Percentiles rank a stretch among this genome's conserved stretches.
phyloP scores from a whole-genome alignment of 2,329 filamentous ascomycete species.

The Cercospora sp. region DNA sequence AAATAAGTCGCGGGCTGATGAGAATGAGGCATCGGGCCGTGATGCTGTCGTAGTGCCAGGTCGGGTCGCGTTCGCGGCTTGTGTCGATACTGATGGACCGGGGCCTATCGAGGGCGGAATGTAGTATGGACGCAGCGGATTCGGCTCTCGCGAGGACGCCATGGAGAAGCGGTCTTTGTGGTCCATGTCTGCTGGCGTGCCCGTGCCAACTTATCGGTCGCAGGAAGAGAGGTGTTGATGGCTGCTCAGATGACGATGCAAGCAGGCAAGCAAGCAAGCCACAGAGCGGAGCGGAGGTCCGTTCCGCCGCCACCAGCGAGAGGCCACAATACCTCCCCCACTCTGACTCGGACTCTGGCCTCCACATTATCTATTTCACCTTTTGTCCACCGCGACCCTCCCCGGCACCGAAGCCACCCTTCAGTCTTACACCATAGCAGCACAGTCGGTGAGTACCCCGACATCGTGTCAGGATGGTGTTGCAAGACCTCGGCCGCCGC shows the following conservation, averaged over 20 bases:
- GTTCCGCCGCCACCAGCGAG: background rate
- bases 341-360: background rate
- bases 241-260: background rate
- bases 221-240: slow-evolving; percentile 2
- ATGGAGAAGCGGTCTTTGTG: slow-evolving; percentile 38
- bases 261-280: background rate
- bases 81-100: slow-evolving; percentile 18
- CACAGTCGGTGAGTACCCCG: slow-evolving; percentile 1
- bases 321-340: background rate
- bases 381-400: background rate
- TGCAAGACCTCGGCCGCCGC: slow-evolving; percentile 96
- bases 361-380: background rate
- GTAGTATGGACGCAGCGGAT: slow-evolving; percentile 71
- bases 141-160: slow-evolving; percentile 53
- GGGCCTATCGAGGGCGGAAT: slow-evolving; percentile 63
- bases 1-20: slow-evolving; percentile 78
- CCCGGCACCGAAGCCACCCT: slow-evolving; percentile 9
- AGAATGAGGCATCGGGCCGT: slow-evolving; percentile 46
- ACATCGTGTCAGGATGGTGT: slow-evolving; percentile 68
- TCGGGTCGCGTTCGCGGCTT: slow-evolving; percentile 15
- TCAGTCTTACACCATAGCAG: slow-evolving; percentile 9
- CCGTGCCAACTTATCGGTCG: background rate
- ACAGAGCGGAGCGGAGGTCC: background rate
- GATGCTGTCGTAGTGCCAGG: slow-evolving; percentile 6
- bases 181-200: slow-evolving; percentile 10